phyloP scores from a whole-genome alignment of 2,329 filamentous ascomycete species.

The Diaporthe citriasiana region DNA sequence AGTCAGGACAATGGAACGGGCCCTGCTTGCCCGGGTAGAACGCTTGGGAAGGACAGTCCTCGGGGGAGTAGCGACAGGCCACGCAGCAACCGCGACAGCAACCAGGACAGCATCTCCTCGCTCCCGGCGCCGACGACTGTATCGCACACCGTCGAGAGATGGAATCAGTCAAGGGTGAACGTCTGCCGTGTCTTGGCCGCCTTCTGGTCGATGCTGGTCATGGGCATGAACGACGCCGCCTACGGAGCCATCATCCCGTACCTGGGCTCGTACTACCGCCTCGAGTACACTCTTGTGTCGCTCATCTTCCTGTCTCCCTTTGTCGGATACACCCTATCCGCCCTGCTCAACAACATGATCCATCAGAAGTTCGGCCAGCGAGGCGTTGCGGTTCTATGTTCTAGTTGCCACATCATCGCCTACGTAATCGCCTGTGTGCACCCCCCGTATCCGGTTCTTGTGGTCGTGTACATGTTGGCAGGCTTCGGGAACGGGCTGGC shows the following conservation, averaged over 20 bases:
- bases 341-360: conserved; percentile 59
- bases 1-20: neutral
- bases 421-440: conserved; percentile 75
- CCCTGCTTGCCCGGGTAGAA: neutral
- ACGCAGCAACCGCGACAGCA: neutral
- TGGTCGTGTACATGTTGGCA: conserved; percentile 75
- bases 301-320: conserved; percentile 63
- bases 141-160: conserved; percentile 51
- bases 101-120: conserved; percentile 20
- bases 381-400: conserved; percentile 74
- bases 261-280: conserved; percentile 54
- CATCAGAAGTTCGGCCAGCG: conserved; percentile 69
- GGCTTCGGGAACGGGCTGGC: conserved; percentile 79
- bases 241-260: conserved; percentile 57
- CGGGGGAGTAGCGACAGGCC: neutral
- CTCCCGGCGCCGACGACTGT: conserved; percentile 36
- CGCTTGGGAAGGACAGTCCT: neutral
- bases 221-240: conserved; percentile 71
- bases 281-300: conserved; percentile 63
- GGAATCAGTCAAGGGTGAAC: conserved; percentile 65
- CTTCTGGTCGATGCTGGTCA: conserved; percentile 70
- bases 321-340: conserved; percentile 60
- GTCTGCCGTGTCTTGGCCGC: conserved; percentile 63
- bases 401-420: conserved; percentile 72
- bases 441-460: conserved; percentile 76